Conservation (phyloP, 2,329 filamentous ascomycete genomes). For the Monilinia aucupariae region DNA sequence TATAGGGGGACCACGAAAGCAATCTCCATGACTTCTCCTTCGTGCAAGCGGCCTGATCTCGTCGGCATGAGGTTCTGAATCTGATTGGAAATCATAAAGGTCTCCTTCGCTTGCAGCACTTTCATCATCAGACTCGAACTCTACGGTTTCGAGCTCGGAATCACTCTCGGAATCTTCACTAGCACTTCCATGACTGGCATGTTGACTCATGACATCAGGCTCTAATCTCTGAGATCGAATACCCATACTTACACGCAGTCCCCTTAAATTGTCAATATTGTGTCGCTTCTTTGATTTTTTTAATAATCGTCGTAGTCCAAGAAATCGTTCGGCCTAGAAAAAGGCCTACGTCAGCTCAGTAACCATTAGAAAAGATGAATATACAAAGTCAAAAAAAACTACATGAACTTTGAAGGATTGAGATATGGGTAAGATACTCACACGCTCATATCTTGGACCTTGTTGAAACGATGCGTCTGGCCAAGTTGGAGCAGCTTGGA, state of each 20-base stretch:
- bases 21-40: slow-evolving; percentile 42
- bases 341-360: neutral
- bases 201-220: slow-evolving; percentile 26
- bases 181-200: slow-evolving; percentile 42
- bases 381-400: neutral
- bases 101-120: slow-evolving; percentile 42
- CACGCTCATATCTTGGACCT: slow-evolving; percentile 40
- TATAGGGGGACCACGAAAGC: slow-evolving; percentile 33
- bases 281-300: slow-evolving; percentile 46
- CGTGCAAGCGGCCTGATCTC: slow-evolving; percentile 25
- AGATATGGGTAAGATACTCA: neutral
- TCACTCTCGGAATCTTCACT: slow-evolving; percentile 40
- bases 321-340: slow-evolving; percentile 39
- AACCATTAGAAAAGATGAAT: neutral
- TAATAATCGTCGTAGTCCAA: slow-evolving; percentile 57
- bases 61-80: slow-evolving; percentile 23
- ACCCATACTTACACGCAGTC: slow-evolving; percentile 61
- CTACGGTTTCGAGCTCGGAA: slow-evolving; percentile 38
- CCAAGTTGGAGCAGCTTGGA: slow-evolving; percentile 42
- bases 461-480: slow-evolving; percentile 50
- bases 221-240: slow-evolving; percentile 72
- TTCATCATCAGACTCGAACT: slow-evolving; percentile 33
- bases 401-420: no score
- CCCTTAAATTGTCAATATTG: slow-evolving; percentile 34
- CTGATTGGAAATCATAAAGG: slow-evolving; percentile 36